phyloP scores from a whole-genome alignment of 1,139 yeast genomes.

The Pichia sp. region DNA sequence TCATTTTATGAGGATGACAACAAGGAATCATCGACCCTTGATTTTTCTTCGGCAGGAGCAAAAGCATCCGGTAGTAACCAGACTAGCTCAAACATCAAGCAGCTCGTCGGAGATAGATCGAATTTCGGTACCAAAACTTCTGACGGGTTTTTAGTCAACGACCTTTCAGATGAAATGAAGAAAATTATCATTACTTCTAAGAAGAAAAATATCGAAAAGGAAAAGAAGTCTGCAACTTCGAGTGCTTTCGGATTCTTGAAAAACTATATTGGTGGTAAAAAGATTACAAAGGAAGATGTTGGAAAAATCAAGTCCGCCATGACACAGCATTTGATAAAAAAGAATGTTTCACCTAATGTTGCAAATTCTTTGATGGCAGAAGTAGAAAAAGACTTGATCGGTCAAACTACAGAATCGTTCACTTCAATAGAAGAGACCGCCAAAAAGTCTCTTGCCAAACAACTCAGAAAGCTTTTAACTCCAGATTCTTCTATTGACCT shows the following conservation, averaged over 20 bases:
- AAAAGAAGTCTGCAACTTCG: conserved; percentile 26
- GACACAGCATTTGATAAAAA: conserved; percentile 45
- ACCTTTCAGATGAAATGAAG: conserved; percentile 43
- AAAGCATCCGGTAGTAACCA: conserved; percentile 15
- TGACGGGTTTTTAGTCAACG: conserved; percentile 48
- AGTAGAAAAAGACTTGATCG: conserved; percentile 57
- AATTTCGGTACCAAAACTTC: conserved; percentile 44
- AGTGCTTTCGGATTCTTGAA: conserved; percentile 52
- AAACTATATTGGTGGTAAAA: conserved; percentile 57
- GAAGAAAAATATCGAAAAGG: conserved; percentile 16
- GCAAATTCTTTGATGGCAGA: conserved; percentile 54
- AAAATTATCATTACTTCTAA: conserved; percentile 32
- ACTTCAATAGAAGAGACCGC: conserved; percentile 59
- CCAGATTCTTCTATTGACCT: conserved; percentile 91
- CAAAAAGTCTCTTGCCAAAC: conserved; percentile 64
- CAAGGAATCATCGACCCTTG: conserved; percentile 34
- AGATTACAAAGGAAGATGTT: conserved; percentile 43
- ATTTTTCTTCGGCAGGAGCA: conserved; percentile 38
- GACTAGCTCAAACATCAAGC: conserved; percentile 24
- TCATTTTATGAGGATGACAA: conserved; percentile 36
- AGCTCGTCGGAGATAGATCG: conserved; percentile 36
- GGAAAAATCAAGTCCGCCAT: conserved; percentile 39
- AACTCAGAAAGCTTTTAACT: conserved; percentile 76
- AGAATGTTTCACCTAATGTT: conserved; percentile 52
- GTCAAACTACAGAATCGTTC: conserved; percentile 64